These are phyloP conservation scores for Fusarium anguioides DNA, from an alignment of 2,329 filamentous ascomycete species.

Conservation along the genomic window DNA sequence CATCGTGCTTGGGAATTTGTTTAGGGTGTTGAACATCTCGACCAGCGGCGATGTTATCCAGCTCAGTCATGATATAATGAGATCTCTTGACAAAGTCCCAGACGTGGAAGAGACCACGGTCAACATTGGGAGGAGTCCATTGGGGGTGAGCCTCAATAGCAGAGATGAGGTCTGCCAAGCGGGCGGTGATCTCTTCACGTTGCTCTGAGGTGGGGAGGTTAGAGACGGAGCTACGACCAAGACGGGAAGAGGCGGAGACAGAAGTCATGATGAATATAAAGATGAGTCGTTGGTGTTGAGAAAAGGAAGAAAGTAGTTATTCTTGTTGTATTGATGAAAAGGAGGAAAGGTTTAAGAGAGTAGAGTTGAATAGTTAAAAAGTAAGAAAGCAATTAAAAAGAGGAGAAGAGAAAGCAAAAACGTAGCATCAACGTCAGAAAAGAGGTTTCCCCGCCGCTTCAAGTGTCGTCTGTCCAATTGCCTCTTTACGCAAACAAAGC, in stretches of 20 bases:
- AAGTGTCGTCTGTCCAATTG: conserved; percentile 27
- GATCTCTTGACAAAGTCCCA: conserved; percentile 57
- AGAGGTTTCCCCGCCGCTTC: conserved; percentile 31
- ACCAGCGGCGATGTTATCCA: conserved; percentile 53
- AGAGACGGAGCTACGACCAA: conserved; percentile 17
- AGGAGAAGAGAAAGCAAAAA: conserved; percentile 7
- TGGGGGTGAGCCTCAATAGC: conserved; percentile 47
- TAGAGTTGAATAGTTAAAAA: not conserved
- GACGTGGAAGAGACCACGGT: conserved; percentile 51
- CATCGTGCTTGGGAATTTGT: conserved; percentile 49
- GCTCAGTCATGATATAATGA: conserved; percentile 55
- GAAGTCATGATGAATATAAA: conserved; percentile 26
- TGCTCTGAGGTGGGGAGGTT: conserved; percentile 40
- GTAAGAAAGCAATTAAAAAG: not conserved
- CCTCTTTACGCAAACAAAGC: conserved; percentile 30
- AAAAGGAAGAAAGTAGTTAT: too few relatives aligned
- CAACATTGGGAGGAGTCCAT: conserved; percentile 43
- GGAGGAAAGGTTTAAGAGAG: not conserved
- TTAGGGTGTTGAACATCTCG: conserved; percentile 49
- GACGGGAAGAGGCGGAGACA: conserved; percentile 1
- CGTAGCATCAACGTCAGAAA: conserved; percentile 29
- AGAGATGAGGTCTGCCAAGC: conserved; percentile 44
- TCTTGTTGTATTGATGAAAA: too few relatives aligned
- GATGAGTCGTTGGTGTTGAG: not conserved
- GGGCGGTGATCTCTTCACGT: conserved; percentile 43